phyloP scores from a whole-genome alignment of 2,329 filamentous ascomycete genomes.

The Cercospora sojina region DNA sequence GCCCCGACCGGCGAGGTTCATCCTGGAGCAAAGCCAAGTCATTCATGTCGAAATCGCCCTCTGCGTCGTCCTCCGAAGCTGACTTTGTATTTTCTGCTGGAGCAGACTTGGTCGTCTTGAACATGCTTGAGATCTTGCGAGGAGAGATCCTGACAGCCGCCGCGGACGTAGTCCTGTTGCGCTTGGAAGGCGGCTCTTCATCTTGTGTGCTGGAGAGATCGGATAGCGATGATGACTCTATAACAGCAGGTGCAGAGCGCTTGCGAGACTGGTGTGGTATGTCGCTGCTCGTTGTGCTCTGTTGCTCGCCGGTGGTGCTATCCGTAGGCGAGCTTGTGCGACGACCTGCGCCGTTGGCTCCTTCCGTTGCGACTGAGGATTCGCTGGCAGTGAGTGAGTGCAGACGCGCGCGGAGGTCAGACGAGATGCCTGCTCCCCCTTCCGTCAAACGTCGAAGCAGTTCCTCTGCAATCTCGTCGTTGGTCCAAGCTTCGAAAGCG shows the following conservation, averaged over 20 bases:
- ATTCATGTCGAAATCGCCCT: background rate
- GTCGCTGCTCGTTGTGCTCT: background rate
- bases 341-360: background rate
- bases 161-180: background rate
- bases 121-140: constrained; percentile 2
- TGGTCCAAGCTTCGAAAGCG: background rate
- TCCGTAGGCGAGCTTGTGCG: background rate
- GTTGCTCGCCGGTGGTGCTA: background rate
- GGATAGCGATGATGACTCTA: background rate
- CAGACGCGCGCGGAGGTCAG: background rate
- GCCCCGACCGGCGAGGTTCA: constrained; percentile 89
- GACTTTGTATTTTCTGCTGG: background rate
- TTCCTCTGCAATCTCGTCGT: constrained; percentile 1
- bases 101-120: background rate
- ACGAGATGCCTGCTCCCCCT: background rate
- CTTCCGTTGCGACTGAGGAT: background rate
- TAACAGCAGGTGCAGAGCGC: background rate
- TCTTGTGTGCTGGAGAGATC: background rate
- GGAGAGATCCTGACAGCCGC: background rate
- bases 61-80: background rate
- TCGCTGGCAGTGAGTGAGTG: background rate
- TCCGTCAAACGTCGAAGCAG: constrained; percentile 1
- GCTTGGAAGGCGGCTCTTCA: constrained; percentile 1
- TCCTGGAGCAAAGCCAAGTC: constrained; percentile 45
- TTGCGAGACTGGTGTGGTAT: background rate